Percentiles rank a stretch among this genome's conserved stretches.
These are phyloP conservation scores for Diversispora eburnea DNA, from an alignment of 192 early-diverging fungal species.

Conservation along the genomic window DNA sequence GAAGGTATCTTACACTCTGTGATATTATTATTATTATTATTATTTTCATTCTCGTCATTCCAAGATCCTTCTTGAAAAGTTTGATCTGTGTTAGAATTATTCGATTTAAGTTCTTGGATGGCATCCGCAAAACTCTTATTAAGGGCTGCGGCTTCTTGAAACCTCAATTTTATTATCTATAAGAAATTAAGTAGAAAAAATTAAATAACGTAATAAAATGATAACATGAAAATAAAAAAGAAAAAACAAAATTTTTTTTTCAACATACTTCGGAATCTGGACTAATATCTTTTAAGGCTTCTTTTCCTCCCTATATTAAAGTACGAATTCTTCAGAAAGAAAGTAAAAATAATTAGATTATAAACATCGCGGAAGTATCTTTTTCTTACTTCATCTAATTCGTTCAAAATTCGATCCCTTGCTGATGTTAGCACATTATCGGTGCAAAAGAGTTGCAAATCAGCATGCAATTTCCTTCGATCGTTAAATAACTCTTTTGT, in stretches of 20 bases:
- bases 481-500: constrained; percentile 40
- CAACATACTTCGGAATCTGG: constrained; percentile 39
- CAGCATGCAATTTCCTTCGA: constrained; percentile 38
- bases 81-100: background rate
- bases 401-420: constrained; percentile 37
- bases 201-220: background rate
- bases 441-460: constrained; percentile 43
- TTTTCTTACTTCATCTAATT: constrained; percentile 40
- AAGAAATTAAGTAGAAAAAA: background rate
- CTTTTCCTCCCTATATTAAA: constrained; percentile 36
- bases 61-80: too few relatives aligned
- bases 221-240: background rate
- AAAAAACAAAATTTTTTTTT: too few relatives aligned
- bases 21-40: background rate
- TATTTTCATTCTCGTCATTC: background rate
- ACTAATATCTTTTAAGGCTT: constrained; percentile 38
- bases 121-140: constrained; percentile 41
- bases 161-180: constrained; percentile 41
- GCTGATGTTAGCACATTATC: constrained; percentile 42
- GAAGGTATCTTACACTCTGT: background rate
- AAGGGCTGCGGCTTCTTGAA: constrained; percentile 36
- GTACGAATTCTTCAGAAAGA: constrained; percentile 26
- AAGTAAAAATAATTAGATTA: constrained; percentile 21
- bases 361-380: background rate
- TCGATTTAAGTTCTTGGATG: constrained; percentile 33